Evolutionary conservation across 1,284 basidiomycete genomes (phyloP), one percentile per base, ranked within the genome.

Genomic region (Retiboletus flavoniger): DNA sequence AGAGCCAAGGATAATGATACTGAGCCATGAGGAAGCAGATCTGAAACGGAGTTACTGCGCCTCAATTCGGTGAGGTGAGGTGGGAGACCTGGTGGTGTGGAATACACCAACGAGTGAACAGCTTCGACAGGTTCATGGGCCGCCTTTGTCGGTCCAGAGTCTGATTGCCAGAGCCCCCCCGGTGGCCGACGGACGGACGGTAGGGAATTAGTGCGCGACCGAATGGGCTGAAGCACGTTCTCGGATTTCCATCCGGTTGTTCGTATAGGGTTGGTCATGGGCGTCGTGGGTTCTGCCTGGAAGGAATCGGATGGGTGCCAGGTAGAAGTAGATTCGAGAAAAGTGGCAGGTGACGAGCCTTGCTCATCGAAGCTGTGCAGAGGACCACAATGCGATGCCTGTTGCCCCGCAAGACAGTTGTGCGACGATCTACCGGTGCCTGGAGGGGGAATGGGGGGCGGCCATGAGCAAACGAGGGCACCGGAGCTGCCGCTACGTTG

Each of bases 401-500:
- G 51, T n/a, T 47, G 50, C 44, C 51, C 55, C 31, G 10, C 35
- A 48, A 39, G 46, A 53, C 26, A 19, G 55, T 24, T 47, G 38
- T 55, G 47, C 19, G 42, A 49, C 19, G 50, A 36, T 54, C 26
- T 35, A 31, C 34, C 17, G 16, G 47, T n/a, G 36, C 41, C 47
- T 42, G 24, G 19, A 24, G 50, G 31, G 10, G 56, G 42, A 42
- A 46, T 21, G 13, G 50, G 50, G n/a, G 67, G 66, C 14, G 66
- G 69, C 70, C 69, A 70, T 41, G 62, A 57, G 34, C 51, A 68
- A 24, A 56, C 44, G 24, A 52, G 47, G n/a, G 46, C 19, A 45
- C 49, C 47, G 26, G 50, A 36, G 36, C 50, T 49, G 46, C 44
- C 40, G 28, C 53, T 55, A 45, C 44, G 53, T 43, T 45, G 61